Conservation (phyloP, 371 early-diverging fungal genomes). For the Haplosporangium sp. region DNA sequence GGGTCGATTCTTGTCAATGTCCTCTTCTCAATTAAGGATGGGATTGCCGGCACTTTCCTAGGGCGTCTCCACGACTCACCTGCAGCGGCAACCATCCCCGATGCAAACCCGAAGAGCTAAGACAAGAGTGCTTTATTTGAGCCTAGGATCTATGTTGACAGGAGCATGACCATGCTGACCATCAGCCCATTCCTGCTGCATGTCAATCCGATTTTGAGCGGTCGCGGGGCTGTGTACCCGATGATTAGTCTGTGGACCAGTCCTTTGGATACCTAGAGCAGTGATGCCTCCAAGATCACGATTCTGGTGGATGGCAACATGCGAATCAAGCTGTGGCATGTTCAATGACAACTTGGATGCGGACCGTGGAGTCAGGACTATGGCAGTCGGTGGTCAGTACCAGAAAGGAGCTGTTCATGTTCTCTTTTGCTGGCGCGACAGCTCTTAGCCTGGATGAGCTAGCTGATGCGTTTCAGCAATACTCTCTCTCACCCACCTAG, state of each 20-base stretch:
- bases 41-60: background rate
- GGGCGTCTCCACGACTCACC: constrained; percentile 14
- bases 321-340: constrained; percentile 42
- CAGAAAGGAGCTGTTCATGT: constrained; percentile 22
- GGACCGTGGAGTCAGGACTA: constrained; percentile 22
- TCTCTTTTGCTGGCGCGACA: constrained; percentile 26
- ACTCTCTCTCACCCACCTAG: background rate
- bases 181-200: constrained; percentile 8
- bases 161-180: background rate
- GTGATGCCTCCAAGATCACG: constrained; percentile 18
- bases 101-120: constrained; percentile 6
- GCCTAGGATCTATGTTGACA: background rate
- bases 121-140: background rate
- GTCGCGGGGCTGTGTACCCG: constrained; percentile 16
- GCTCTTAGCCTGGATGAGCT: background rate
- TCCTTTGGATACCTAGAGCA: constrained; percentile 10
- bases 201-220: constrained; percentile 3
- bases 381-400: constrained; percentile 20
- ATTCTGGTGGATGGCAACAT: constrained; percentile 31
- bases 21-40: constrained; percentile 26
- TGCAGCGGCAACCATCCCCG: background rate
- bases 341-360: constrained; percentile 5
- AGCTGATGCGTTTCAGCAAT: constrained; percentile 1
- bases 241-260: constrained; percentile 8
- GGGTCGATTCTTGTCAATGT: constrained; percentile 1